A percentile compares a stretch with the other conserved stretches of the same genome.
Evolutionary conservation across 129 eudicot genomes (phyloP).

Genomic region (Apium graveolens): DNA sequence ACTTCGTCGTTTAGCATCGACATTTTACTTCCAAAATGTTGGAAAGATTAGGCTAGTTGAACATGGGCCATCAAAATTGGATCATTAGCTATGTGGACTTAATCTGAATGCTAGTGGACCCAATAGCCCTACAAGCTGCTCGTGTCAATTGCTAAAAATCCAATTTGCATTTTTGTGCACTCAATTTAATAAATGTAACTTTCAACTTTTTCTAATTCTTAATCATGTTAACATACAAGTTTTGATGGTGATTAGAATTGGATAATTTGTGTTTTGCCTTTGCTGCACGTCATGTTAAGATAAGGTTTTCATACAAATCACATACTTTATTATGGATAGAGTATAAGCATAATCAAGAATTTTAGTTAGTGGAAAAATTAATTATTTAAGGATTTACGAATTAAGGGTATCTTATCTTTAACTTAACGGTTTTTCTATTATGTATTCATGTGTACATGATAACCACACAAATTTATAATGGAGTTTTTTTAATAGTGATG

Average conservation of each 20-base stretch:
- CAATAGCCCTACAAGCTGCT: not conserved
- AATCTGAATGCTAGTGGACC: not conserved
- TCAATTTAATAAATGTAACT: not conserved
- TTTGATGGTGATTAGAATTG: not conserved
- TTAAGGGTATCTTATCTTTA: no score
- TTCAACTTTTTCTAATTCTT: not conserved
- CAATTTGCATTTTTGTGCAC: slow-evolving; percentile 1
- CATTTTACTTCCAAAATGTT: not conserved
- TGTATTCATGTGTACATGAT: no score
- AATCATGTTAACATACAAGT: not conserved
- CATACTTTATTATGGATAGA: not conserved
- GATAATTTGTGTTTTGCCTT: not conserved
- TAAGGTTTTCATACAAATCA: not conserved
- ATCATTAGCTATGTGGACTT: not conserved
- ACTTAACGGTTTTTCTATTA: no score
- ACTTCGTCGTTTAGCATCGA: not conserved
- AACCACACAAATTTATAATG: no score
- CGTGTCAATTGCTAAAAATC: not conserved
- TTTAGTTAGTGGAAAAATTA: no score
- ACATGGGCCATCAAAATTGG: not conserved
- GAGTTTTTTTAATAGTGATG: no score
- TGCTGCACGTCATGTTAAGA: not conserved
- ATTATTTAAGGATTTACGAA: no score
- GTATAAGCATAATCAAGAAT: no score
- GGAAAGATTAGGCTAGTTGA: not conserved